A percentile compares a stretch with the other conserved stretches of the same genome.
Conservation (phyloP, 352 stramenopile genomes). For the Phytophthora niederhauseri region DNA sequence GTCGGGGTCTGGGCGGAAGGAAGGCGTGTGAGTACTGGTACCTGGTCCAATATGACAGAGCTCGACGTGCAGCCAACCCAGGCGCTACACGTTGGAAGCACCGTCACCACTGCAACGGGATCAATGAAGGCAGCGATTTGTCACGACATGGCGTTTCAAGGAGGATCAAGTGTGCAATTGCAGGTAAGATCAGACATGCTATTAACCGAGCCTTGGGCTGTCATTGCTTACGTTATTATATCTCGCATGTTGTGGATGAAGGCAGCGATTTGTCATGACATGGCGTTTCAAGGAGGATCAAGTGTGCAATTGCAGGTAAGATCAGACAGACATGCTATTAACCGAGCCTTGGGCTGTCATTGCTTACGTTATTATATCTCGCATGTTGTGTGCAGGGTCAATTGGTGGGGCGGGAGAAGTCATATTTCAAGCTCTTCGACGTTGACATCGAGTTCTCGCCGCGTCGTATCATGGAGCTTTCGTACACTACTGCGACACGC, state of each 20-base stretch:
- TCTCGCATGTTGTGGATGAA: conserved; percentile 17
- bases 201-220: background rate
- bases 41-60: conserved; percentile 45
- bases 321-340: background rate
- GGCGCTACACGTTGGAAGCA: conserved; percentile 32
- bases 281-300: conserved; percentile 45
- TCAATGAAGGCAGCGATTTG: conserved; percentile 33
- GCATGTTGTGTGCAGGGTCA: conserved; percentile 24
- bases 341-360: background rate
- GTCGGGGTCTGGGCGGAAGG: conserved; percentile 36
- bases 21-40: conserved; percentile 2
- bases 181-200: conserved; percentile 23
- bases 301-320: conserved; percentile 40
- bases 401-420: conserved; percentile 37
- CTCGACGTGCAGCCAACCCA: conserved; percentile 42
- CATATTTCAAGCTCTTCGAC: conserved; percentile 53
- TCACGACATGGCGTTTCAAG: conserved; percentile 44
- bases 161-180: conserved; percentile 38
- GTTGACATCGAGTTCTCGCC: conserved; percentile 47
- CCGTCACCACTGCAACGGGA: conserved; percentile 31
- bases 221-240: conserved; percentile 2
- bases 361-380: conserved; percentile 8
- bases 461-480: conserved; percentile 43
- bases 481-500: conserved; percentile 40
- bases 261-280: conserved; percentile 33